Percentiles rank a stretch among this genome's conserved stretches.
These are phyloP conservation scores for Carex parvula DNA, from an alignment of 176 grass and related monocot species.

Conservation along the genomic window DNA sequence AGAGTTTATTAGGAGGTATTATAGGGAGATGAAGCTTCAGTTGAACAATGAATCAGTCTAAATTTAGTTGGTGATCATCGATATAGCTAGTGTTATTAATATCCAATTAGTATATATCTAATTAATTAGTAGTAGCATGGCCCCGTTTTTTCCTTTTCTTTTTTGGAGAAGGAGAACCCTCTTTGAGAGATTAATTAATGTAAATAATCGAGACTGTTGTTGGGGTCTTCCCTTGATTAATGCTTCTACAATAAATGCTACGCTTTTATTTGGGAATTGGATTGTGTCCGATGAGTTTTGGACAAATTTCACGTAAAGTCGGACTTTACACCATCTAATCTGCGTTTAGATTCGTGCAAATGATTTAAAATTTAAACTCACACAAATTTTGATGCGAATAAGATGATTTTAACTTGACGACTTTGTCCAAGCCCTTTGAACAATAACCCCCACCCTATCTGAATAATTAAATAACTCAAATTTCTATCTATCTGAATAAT, in stretches of 20 bases:
- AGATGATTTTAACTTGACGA: no score
- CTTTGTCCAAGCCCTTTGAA: no score
- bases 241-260: not conserved
- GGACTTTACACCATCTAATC: no score
- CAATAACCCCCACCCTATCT: no score
- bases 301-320: no score
- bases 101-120: not conserved
- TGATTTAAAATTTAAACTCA: no score
- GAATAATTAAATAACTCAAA: no score
- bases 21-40: slow-evolving; percentile 68
- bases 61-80: not conserved
- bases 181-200: not conserved
- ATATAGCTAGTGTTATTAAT: not conserved
- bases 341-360: no score
- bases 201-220: not conserved
- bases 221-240: not conserved
- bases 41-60: slow-evolving; percentile 34
- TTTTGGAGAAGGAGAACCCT: not conserved
- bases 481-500: no score
- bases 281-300: no score
- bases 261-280: no score
- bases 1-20: slow-evolving; percentile 80
- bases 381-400: no score
- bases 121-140: not conserved
- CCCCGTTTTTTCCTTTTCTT: not conserved